Conservation (phyloP, 805 yeast species). For the Maudiozyma serrabonitensis region DNA sequence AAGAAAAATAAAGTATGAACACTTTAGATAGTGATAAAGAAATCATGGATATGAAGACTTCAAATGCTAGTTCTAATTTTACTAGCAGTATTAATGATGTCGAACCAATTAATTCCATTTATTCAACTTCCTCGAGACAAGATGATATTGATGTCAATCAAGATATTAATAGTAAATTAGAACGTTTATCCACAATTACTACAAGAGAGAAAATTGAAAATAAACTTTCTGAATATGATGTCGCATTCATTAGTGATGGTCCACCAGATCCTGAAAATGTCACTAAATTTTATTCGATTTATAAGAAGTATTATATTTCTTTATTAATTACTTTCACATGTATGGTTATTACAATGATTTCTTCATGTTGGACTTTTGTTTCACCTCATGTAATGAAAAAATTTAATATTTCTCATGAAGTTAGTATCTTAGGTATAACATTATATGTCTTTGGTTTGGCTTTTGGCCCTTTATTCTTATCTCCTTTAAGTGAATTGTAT, state of each 20-base stretch:
- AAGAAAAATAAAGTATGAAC: not conserved
- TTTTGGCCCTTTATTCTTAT: slow-evolving; percentile 51
- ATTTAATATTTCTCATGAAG: slow-evolving; percentile 47
- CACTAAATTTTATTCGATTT: slow-evolving; percentile 29
- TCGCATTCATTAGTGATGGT: slow-evolving; percentile 14
- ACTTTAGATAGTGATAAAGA: not conserved
- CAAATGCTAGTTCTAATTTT: not conserved
- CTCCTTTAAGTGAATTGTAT: slow-evolving; percentile 59
- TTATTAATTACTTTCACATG: slow-evolving; percentile 44
- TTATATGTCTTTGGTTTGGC: slow-evolving; percentile 67
- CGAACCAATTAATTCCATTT: not conserved
- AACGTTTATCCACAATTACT: not conserved
- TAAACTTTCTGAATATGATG: slow-evolving; percentile 17
- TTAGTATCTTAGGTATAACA: slow-evolving; percentile 47
- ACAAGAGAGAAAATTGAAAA: not conserved
- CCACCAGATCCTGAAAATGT: slow-evolving; percentile 27
- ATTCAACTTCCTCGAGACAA: not conserved
- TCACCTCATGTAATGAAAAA: slow-evolving; percentile 38
- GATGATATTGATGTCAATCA: not conserved
- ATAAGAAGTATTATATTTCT: slow-evolving; percentile 50
- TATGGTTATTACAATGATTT: slow-evolving; percentile 55
- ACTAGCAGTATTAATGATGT: not conserved
- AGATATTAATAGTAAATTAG: not conserved
- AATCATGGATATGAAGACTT: not conserved
- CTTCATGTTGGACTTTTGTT: slow-evolving; percentile 60